A percentile compares a stretch with the other conserved stretches of the same genome.
Evolutionary conservation across 768 basidiomycete genomes (phyloP).

Genomic region (Mycena galericulata): DNA sequence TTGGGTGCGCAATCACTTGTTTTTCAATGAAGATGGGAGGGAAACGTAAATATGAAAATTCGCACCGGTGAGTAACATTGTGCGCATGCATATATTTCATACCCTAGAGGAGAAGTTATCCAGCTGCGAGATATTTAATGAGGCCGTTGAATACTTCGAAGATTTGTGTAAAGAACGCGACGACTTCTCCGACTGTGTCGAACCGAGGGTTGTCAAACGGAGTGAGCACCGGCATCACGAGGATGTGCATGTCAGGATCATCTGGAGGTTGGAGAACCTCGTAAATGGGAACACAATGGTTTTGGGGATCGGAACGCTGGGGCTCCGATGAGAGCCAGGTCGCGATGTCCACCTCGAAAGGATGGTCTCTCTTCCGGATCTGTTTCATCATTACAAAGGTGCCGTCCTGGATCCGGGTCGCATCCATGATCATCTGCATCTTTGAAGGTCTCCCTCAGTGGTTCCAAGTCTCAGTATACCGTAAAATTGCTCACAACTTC

Average conservation of each 20-base stretch:
- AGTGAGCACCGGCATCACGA: not conserved
- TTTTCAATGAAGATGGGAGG: not conserved
- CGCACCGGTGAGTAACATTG: slow-evolving; percentile 30
- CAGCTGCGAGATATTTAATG: not conserved
- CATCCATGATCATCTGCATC: not conserved
- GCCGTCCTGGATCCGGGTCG: not conserved
- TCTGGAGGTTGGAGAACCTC: no score
- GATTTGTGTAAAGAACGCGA: not conserved
- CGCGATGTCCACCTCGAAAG: not conserved
- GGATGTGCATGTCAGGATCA: no score
- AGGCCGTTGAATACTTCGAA: not conserved
- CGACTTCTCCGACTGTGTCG: not conserved
- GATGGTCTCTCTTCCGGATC: not conserved
- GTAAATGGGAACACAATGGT: not conserved
- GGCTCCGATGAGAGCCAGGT: not conserved
- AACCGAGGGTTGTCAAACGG: not conserved
- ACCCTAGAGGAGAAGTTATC: slow-evolving; percentile 36
- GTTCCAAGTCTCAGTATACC: not conserved
- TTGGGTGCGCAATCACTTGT: slow-evolving; percentile 35
- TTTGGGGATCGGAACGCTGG: not conserved
- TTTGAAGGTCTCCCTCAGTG: not conserved
- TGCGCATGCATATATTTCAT: slow-evolving; percentile 48
- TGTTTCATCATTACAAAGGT: not conserved
- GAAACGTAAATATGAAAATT: not conserved
- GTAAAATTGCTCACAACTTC: not conserved